These are phyloP conservation scores for Amaranthus hypochondriacus DNA, from an alignment of 148 eudicot genomes.

Conservation along the genomic window DNA sequence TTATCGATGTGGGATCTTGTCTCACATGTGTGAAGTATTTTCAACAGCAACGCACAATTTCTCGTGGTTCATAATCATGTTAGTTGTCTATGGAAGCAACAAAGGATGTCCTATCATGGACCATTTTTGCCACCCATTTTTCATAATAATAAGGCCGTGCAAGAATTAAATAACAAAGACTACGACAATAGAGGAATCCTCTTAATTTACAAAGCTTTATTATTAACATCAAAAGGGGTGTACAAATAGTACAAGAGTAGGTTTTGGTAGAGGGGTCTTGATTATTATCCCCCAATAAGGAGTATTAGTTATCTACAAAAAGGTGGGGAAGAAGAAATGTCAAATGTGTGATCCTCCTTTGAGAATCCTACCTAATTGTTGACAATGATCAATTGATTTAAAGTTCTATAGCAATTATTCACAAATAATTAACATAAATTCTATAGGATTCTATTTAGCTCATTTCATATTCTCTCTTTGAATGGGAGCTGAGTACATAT, in stretches of 20 bases:
- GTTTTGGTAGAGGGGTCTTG: neutral
- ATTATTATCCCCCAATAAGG: too few species aligned
- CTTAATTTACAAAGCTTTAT: neutral
- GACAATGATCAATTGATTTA: too few species aligned
- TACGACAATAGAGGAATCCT: neutral
- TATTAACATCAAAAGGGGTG: neutral
- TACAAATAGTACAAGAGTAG: neutral
- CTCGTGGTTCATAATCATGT: slow-evolving; percentile 7
- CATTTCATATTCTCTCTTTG: too few species aligned
- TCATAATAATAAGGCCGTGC: neutral
- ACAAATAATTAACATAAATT: too few species aligned
- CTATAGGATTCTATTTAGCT: too few species aligned
- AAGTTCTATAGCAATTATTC: too few species aligned
- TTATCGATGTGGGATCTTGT: neutral
- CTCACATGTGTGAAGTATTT: too few species aligned
- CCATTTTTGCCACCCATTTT: neutral
- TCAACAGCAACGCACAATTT: slow-evolving; percentile 1
- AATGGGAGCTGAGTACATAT: too few species aligned
- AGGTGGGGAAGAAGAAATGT: too few species aligned
- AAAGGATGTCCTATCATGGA: neutral
- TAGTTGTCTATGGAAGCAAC: slow-evolving; percentile 3
- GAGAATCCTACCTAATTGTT: too few species aligned
- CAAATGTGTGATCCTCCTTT: too few species aligned
- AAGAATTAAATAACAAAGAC: neutral
- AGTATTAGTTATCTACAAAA: too few species aligned